A percentile compares a stretch with the other conserved stretches of the same genome.
Evolutionary conservation across 164 flowering plant genomes (phyloP).

Genomic region (Santalum album): DNA sequence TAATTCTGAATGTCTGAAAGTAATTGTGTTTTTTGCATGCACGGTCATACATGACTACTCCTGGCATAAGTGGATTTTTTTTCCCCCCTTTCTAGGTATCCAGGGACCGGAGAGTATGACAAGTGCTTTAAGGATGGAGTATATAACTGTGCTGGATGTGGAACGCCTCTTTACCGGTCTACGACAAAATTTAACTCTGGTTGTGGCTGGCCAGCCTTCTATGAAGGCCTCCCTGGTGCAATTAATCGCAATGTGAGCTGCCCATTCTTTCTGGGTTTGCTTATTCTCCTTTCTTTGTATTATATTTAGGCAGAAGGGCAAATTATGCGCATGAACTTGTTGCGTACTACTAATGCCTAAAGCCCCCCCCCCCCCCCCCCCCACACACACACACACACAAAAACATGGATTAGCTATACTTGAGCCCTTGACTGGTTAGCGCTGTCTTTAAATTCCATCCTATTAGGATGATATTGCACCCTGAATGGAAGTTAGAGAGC

Average conservation of each 20-base stretch:
- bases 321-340: too few relatives aligned
- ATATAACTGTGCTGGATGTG: conserved; percentile 56
- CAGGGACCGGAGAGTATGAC: conserved; percentile 58
- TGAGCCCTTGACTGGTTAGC: too few relatives aligned
- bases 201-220: conserved; percentile 80
- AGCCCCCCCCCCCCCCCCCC: too few relatives aligned
- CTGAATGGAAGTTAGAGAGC: too few relatives aligned
- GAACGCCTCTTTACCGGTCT: conserved; percentile 54
- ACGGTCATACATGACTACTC: background rate
- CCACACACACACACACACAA: too few relatives aligned
- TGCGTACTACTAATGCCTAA: too few relatives aligned
- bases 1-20: too few relatives aligned
- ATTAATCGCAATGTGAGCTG: conserved; percentile 43
- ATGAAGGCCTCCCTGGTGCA: conserved; percentile 66
- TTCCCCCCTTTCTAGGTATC: conserved; percentile 48
- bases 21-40: background rate
- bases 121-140: conserved; percentile 48
- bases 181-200: conserved; percentile 64
- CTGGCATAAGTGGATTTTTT: conserved; percentile 4
- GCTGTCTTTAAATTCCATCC: too few relatives aligned
- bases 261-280: background rate
- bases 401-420: too few relatives aligned
- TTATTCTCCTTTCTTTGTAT: background rate
- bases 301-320: too few relatives aligned
- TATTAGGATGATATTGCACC: too few relatives aligned